A percentile compares a stretch with the other conserved stretches of the same genome.
These are phyloP conservation scores for Amyloporia xantha DNA, from an alignment of 768 basidiomycete species.

Conservation along the genomic window DNA sequence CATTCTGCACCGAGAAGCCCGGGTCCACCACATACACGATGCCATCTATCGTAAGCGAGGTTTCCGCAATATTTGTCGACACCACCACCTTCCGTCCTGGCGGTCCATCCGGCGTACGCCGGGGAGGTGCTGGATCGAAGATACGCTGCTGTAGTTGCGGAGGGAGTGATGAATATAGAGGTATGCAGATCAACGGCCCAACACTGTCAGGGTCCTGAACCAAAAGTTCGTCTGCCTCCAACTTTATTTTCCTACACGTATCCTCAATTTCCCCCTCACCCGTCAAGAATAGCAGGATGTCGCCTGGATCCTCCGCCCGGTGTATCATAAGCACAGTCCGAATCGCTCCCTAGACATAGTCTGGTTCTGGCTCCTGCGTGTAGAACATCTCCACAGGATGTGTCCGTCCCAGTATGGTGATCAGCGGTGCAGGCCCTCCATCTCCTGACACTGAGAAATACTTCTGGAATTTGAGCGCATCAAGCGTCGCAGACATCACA, in stretches of 20 bases:
- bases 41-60: constrained; percentile 94
- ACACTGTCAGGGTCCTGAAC: constrained; percentile 66
- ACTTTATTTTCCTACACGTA: constrained; percentile 86
- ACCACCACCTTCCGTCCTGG: constrained; percentile 92
- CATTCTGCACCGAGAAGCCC: constrained; percentile 96
- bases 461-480: constrained; percentile 93
- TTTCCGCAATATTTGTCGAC: constrained; percentile 97
- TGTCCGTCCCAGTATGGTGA: constrained; percentile 30
- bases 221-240: constrained; percentile 80
- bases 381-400: constrained; percentile 96
- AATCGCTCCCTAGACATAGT: constrained; percentile 96
- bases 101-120: constrained; percentile 57
- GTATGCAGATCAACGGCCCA: constrained; percentile 85
- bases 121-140: constrained; percentile 79
- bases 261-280: constrained; percentile 99
- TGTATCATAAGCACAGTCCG: constrained; percentile 97
- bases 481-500: constrained; percentile 97
- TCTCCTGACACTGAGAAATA: constrained; percentile 62
- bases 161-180: constrained; percentile 91
- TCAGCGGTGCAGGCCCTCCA: constrained; percentile 18
- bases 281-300: constrained; percentile 91
- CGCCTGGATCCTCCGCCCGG: constrained; percentile 88
- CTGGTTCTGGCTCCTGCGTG: constrained; percentile 86
- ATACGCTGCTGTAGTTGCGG: constrained; percentile 95
- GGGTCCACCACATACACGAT: constrained; percentile 99